phyloP scores from a whole-genome alignment of 345 rosid genomes.

The Punica granatum region DNA sequence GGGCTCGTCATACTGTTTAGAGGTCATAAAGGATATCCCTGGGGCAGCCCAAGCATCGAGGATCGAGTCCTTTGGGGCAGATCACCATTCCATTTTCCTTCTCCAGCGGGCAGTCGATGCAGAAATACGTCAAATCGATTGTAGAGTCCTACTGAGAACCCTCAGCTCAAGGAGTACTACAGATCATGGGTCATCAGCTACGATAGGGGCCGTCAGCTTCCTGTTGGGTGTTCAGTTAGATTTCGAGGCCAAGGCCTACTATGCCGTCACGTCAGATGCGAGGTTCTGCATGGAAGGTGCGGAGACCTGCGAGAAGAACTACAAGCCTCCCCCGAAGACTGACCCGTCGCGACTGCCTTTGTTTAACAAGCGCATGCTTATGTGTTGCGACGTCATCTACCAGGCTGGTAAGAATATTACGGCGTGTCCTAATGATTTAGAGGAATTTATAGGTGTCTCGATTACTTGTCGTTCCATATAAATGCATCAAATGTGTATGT shows the following conservation, averaged over 20 bases:
- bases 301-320: no score
- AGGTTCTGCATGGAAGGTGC: no score
- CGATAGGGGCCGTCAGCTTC: background rate
- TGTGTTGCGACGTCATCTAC: no score
- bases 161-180: slow-evolving; percentile 5
- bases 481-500: no score
- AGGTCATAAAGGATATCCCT: slow-evolving; percentile 6
- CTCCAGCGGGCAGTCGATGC: background rate
- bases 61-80: slow-evolving; percentile 4
- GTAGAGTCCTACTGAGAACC: background rate
- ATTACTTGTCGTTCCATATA: no score
- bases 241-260: slow-evolving; percentile 2
- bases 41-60: background rate
- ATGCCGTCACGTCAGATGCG: background rate
- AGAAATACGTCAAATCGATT: background rate
- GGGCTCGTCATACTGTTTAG: background rate
- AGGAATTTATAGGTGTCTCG: no score
- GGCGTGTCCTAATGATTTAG: no score
- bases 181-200: slow-evolving; percentile 7
- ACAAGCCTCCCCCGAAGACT: no score
- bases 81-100: background rate
- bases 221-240: background rate
- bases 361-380: no score
- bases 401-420: no score
- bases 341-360: no score